These are phyloP conservation scores for Tulasnella sp. DNA, from an alignment of 768 basidiomycete species.

Conservation along the genomic window DNA sequence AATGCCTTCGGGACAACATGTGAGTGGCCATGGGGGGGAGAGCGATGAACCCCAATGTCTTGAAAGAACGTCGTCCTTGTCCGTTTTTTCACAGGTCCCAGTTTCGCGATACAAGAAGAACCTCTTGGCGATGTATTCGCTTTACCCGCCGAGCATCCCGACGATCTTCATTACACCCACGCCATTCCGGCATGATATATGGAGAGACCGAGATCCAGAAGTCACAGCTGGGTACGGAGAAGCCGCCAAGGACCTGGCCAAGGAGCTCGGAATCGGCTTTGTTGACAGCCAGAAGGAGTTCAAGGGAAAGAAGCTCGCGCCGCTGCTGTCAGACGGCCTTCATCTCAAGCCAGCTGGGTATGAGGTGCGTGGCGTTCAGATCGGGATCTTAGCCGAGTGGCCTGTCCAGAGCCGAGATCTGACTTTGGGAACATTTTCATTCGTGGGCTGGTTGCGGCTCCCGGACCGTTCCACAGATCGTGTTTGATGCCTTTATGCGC, in stretches of 20 bases:
- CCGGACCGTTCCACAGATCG: constrained; percentile 7
- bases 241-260: constrained; percentile 15
- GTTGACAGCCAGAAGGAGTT: constrained; percentile 18
- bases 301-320: constrained; percentile 4
- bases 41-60: neutral
- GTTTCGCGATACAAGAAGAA: constrained; percentile 14
- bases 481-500: constrained; percentile 13
- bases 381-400: neutral
- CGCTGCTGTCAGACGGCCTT: constrained; percentile 11
- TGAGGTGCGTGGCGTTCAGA: constrained; percentile 5
- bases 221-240: constrained; percentile 15
- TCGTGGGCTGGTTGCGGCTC: neutral
- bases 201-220: constrained; percentile 16
- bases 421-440: neutral
- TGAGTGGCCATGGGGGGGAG: neutral
- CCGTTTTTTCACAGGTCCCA: neutral
- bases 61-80: neutral
- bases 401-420: neutral
- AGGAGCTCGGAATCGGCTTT: neutral
- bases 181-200: constrained; percentile 7
- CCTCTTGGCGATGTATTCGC: constrained; percentile 19
- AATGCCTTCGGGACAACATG: constrained; percentile 16
- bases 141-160: constrained; percentile 18
- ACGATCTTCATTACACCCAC: constrained; percentile 19
- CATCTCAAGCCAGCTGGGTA: constrained; percentile 20